Evolutionary conservation across 2,329 filamentous ascomycete species (phyloP), one percentile per base, ranked within the genome.

Genomic region (Aspergillus nomiae): DNA sequence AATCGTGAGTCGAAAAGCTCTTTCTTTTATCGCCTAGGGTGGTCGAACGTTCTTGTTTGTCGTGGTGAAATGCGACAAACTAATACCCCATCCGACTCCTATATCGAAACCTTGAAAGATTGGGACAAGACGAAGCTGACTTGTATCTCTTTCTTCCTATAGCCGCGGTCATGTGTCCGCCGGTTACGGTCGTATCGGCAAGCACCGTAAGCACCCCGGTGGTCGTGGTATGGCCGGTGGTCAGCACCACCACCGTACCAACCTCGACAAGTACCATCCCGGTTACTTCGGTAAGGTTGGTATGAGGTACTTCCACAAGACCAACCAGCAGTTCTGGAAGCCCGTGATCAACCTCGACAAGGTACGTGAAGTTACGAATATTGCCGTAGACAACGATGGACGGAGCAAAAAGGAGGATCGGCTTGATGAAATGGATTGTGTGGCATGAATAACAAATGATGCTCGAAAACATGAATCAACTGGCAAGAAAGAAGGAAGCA

Each of bases 231-330:
- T 92, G 85, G 95, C 95, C 82, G 94, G 95, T 96, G 94, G 94
- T 89, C 92, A 97, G 86, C 95, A 99, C 87, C 95, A 99, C 86
- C 92, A 96, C 89, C 85, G 92, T 74, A 96, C 92, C 79, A 96
- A 96, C 86, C 85, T 93, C 77, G 90, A 92, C 83, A 94, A 94
- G 85, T 93, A 94, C 90, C 92, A 96, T 81, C 93, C 94, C 69
- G 95, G 95, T 92, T 98, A 98, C 92, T 98, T 97, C 85, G 92
- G 92, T 85, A 97, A 97, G 87, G 92, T 94, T 75, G 91, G 91
- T 85, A 94, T 94, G 91, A 87, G 92, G 79, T 90, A 94, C 86
- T 97, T 97, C 92, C 94, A 98, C 89, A 94, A 95, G 85, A 90
- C 92, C 80, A 87, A 89, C 79, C 94, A 94, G 87, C 91, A 96